These are phyloP conservation scores for Populus ilicifolia DNA, from an alignment of 345 rosid genomes.

Conservation along the genomic window DNA sequence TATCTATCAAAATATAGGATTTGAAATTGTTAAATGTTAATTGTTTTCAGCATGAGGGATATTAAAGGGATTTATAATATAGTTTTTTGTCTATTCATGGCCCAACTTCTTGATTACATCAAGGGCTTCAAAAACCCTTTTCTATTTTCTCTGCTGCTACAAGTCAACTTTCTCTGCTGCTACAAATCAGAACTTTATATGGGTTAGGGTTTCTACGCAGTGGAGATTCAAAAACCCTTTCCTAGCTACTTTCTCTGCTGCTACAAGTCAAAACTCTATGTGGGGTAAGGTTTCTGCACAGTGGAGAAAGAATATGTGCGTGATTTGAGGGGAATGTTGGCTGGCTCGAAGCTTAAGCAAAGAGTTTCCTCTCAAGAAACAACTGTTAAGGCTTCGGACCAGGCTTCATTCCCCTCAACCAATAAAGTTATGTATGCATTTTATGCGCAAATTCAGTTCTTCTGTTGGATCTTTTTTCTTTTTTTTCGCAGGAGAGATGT, in stretches of 20 bases:
- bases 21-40: too few relatives aligned
- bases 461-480: not conserved
- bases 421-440: not conserved
- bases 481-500: not conserved
- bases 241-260: too few relatives aligned
- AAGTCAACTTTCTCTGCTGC: not conserved
- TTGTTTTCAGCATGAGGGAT: too few relatives aligned
- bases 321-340: not conserved
- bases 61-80: too few relatives aligned
- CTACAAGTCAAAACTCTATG: too few relatives aligned
- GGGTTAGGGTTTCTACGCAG: not conserved
- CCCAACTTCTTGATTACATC: too few relatives aligned
- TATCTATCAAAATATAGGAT: too few relatives aligned
- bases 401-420: slow-evolving; percentile 53
- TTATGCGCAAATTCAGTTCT: not conserved
- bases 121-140: not conserved
- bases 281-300: too few relatives aligned
- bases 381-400: slow-evolving; percentile 34
- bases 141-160: not conserved
- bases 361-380: not conserved
- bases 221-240: not conserved
- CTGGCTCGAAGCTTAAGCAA: not conserved
- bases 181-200: not conserved
- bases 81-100: too few relatives aligned
- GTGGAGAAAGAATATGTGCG: not conserved